Evolutionary conservation across 1,284 basidiomycete genomes (phyloP).

Genomic region (Ganoderma lucidum): DNA sequence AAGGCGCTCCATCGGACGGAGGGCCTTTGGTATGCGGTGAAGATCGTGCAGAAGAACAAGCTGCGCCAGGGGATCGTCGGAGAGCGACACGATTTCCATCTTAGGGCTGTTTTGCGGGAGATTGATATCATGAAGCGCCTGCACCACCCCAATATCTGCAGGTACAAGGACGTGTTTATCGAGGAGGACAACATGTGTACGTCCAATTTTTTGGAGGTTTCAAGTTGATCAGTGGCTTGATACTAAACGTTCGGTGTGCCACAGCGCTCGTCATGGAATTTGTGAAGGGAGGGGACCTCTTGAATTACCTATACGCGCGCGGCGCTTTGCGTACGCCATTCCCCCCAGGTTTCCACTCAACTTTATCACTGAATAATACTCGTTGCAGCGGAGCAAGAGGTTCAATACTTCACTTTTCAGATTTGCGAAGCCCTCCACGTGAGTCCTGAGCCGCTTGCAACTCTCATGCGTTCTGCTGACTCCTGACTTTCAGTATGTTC

Average conservation of each 20-base stretch:
- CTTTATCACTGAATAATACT: background rate
- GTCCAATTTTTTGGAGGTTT: background rate
- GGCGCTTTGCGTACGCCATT: background rate
- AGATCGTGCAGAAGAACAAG: conserved; percentile 68
- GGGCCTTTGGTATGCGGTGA: conserved; percentile 74
- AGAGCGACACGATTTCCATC: conserved; percentile 1
- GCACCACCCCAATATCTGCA: conserved; percentile 83
- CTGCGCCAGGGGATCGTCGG: conserved; percentile 30
- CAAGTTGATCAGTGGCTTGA: too few species aligned
- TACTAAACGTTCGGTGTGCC: background rate
- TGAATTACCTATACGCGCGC: conserved; percentile 69
- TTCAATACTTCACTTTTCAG: conserved; percentile 74
- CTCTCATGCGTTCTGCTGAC: conserved; percentile 1
- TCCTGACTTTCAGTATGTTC: conserved; percentile 65
- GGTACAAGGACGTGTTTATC: conserved; percentile 80
- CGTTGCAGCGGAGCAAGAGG: conserved; percentile 61
- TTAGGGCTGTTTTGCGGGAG: conserved; percentile 49
- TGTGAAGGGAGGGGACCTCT: conserved; percentile 26
- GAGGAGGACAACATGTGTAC: conserved; percentile 62
- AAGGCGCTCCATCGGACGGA: conserved; percentile 66
- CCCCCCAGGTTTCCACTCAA: background rate
- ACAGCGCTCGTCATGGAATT: conserved; percentile 30
- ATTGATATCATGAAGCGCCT: conserved; percentile 81
- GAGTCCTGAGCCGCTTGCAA: conserved; percentile 32
- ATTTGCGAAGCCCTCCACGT: conserved; percentile 78